Evolutionary conservation across 1,284 basidiomycete species (phyloP), one percentile per base, ranked within the genome.

Genomic region (Acaromyces ingoldii): DNA sequence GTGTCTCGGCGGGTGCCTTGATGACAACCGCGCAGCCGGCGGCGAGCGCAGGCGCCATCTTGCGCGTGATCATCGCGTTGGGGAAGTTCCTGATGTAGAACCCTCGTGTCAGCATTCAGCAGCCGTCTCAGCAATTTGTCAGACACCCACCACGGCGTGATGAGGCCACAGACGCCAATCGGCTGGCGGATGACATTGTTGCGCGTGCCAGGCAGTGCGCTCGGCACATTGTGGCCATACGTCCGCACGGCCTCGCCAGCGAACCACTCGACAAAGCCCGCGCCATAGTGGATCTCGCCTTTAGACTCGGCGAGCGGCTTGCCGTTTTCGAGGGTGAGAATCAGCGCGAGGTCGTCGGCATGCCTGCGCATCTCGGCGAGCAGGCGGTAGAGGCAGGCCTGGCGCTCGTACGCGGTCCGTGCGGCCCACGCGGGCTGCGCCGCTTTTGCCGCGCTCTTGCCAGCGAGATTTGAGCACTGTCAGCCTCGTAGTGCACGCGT

Each of bases 1-100:
- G 92, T 72, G 93, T 91, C 26, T 92, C 84, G 77, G 97, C 92
- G 1, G 89, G 92, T 19, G 92, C 93, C 75, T 98, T 98, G 63
- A 97, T 79, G 59, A 98, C 82, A 40, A 98, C 81, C 0, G 92
- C 91, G 75, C 91, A 96, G 17, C 92, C 92, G 19, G 90, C 90
- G 7, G 90, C 76, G 13, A 96, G 82, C 17, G 88, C 89, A 31
- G 89, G 85, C 15, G 83, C 88, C n/a, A 91, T 78, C 75, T 91
- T 91, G 19, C 88, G 84, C 0, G 86, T 87, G 29, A 89, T 87
- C 87, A 95, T 95, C 0, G 90, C 91, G 21, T 88, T 90, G 6
- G 91, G 91, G 79, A 95, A 93, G 77, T 92, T 91, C 89, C 77
- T 41, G n/a, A n/a, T n/a, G n/a, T n/a, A n/a, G n/a, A n/a, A n/a